These are phyloP conservation scores for Ajuga chamaepitys DNA, from an alignment of 257 asterid genomes.

Conservation along the genomic window DNA sequence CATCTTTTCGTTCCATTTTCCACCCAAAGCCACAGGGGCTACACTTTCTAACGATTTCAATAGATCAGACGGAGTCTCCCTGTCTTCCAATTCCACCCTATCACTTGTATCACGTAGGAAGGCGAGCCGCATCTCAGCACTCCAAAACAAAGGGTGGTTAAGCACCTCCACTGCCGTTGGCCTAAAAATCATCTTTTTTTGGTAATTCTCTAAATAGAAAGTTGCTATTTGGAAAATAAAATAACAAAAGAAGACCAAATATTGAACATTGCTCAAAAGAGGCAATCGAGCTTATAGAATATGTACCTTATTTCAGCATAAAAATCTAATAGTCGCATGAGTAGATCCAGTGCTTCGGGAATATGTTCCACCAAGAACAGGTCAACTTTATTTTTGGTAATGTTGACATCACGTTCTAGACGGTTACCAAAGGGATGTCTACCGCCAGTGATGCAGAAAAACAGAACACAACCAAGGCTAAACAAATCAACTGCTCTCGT, in stretches of 20 bases:
- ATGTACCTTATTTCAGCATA: conserved; percentile 64
- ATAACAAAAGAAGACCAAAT: neutral
- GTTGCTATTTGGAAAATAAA: neutral
- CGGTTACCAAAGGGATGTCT: conserved; percentile 84
- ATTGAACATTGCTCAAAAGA: neutral
- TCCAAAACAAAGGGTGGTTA: conserved; percentile 89
- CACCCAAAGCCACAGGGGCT: conserved; percentile 61
- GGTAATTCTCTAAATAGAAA: neutral
- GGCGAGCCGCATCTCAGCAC: conserved; percentile 72
- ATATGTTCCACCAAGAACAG: conserved; percentile 75
- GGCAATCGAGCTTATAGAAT: neutral
- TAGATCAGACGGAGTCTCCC: conserved; percentile 52
- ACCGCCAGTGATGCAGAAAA: conserved; percentile 85
- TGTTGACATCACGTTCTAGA: conserved; percentile 86
- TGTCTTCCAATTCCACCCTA: conserved; percentile 84
- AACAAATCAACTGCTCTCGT: conserved; percentile 90
- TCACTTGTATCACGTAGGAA: conserved; percentile 93
- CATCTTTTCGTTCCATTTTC: conserved; percentile 86
- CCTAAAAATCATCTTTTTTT: conserved; percentile 26
- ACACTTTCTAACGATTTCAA: conserved; percentile 66
- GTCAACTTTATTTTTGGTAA: conserved; percentile 56
- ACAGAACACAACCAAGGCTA: conserved; percentile 81
- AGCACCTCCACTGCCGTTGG: conserved; percentile 74
- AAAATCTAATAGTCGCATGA: conserved; percentile 57
- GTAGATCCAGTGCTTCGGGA: conserved; percentile 85